These are phyloP conservation scores for Lobosporangium transversale DNA, from an alignment of 192 early-diverging fungal species.

Conservation along the genomic window DNA sequence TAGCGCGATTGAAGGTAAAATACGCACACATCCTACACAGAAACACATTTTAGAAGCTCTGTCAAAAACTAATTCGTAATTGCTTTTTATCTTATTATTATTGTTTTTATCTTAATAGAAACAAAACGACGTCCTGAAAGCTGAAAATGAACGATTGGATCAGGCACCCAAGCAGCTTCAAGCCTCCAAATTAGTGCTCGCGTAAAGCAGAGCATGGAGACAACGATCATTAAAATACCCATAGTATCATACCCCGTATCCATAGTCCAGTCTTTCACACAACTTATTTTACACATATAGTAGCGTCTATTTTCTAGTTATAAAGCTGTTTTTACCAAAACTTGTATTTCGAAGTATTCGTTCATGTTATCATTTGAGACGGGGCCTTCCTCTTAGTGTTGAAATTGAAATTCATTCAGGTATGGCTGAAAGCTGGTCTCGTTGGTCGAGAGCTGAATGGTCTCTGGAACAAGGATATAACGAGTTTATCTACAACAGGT, in stretches of 20 bases:
- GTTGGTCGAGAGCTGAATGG: constrained; percentile 38
- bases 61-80: background rate
- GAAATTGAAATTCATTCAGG: constrained; percentile 37
- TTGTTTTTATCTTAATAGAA: constrained; percentile 9
- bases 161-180: constrained; percentile 12
- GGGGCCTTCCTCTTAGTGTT: too few species aligned
- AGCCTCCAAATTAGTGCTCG: background rate
- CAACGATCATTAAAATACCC: too few species aligned
- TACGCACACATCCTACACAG: background rate
- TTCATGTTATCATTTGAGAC: too few species aligned
- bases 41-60: background rate
- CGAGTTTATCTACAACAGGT: background rate
- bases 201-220: background rate
- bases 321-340: too few species aligned
- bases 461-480: constrained; percentile 32
- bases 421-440: constrained; percentile 37
- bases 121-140: constrained; percentile 7
- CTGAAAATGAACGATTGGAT: constrained; percentile 24
- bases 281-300: too few species aligned
- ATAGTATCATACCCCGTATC: too few species aligned
- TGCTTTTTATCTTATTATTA: background rate
- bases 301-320: too few species aligned
- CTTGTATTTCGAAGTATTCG: too few species aligned
- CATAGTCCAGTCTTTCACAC: too few species aligned
- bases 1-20: constrained; percentile 56